Evolutionary conservation across 148 eudicot species (phyloP).

Genomic region (Cornus kousa): DNA sequence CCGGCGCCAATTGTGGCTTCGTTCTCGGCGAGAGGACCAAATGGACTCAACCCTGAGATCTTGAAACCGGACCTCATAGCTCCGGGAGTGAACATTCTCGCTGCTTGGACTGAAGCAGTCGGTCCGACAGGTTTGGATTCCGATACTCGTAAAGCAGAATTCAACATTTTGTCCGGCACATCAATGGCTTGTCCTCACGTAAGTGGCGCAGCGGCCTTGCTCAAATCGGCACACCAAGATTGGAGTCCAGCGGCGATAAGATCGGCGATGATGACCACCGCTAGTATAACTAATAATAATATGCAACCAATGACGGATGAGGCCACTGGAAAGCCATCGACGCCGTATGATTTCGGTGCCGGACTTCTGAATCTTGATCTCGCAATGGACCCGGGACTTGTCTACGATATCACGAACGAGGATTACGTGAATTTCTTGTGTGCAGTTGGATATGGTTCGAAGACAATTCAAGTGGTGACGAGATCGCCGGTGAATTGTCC

Average conservation of each 20-base stretch:
- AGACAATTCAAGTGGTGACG: slow-evolving; percentile 91
- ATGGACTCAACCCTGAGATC: slow-evolving; percentile 87
- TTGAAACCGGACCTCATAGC: slow-evolving; percentile 91
- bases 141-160: slow-evolving; percentile 65
- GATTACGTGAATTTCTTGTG: slow-evolving; percentile 80
- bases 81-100: slow-evolving; percentile 90
- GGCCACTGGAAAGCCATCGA: slow-evolving; percentile 60
- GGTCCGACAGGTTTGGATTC: slow-evolving; percentile 82
- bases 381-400: slow-evolving; percentile 93
- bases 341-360: slow-evolving; percentile 69
- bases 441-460: slow-evolving; percentile 78
- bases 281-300: slow-evolving; percentile 58
- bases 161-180: slow-evolving; percentile 86
- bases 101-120: slow-evolving; percentile 80
- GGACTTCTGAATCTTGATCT: slow-evolving; percentile 75
- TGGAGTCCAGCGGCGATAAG: slow-evolving; percentile 86
- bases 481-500: slow-evolving; percentile 61
- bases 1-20: slow-evolving; percentile 97
- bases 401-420: slow-evolving; percentile 56
- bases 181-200: slow-evolving; percentile 97
- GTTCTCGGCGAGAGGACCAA: slow-evolving; percentile 85
- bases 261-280: slow-evolving; percentile 95
- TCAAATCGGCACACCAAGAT: slow-evolving; percentile 84
- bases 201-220: slow-evolving; percentile 88
- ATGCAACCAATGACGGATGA: slow-evolving; percentile 61